Evolutionary conservation across 2,329 filamentous ascomycete genomes (phyloP), one percentile per base, ranked within the genome.

Genomic region (Diaporthe helianthi): DNA sequence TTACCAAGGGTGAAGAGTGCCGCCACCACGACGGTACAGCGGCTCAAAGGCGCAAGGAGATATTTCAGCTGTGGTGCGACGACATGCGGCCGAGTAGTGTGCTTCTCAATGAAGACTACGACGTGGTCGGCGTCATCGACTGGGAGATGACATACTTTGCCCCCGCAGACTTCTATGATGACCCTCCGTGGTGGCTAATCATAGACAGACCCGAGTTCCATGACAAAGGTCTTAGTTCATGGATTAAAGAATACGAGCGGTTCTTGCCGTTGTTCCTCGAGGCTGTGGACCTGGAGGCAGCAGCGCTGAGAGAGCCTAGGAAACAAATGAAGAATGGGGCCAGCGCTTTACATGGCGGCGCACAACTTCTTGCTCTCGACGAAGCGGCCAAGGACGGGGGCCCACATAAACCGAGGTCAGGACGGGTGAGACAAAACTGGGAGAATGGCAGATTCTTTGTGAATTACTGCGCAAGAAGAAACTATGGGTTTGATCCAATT

Each of bases 61-160:
- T 17, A 2, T 65, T 65, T 49, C 54, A 65, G 60, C 29, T 69
- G 5, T 69, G 67, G 67, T 69, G 67, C 38, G 67, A 69, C n/a
- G 60, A 69, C 31, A 49, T 69, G 67, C 67, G 67, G 29, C 58
- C 58, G 3, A 36, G 19, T 17, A 69, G 60, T 13, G 67, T 69
- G 29, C 60, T 69, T 4, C 67, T 69, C 17, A 19, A 69, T 38
- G 67, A 51, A 10, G 6, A 64, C 7, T 9, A 44, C 47, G 31
- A 69, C 4, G 60, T 69, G 4, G 60, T 69, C 22, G 58, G 67
- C 10, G 51, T 69, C 1, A 52, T 69, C 19, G 67, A 69, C 38
- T 65, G 49, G 58, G 67, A 69, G 38, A 65, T 69, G 58, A 38
- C 67, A 0, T 69, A 69, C 29, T 64, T 65, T 33, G 67, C 67